Evolutionary conservation across 2,329 filamentous ascomycete genomes (phyloP).

Genomic region (Metarhizium robertsii): DNA sequence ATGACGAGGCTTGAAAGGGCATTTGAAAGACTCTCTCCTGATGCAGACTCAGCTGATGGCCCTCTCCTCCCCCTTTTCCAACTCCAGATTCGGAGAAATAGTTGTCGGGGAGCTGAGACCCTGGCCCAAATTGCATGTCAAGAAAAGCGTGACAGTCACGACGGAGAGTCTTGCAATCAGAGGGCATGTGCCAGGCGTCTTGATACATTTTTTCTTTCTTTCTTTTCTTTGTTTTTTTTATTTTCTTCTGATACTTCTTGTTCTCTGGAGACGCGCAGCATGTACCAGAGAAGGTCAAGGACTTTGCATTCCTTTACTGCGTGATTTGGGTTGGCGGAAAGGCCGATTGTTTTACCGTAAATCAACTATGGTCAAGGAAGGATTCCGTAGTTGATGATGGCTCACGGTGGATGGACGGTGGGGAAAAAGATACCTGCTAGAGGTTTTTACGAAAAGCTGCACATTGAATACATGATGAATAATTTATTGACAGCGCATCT

Average conservation of each 20-base stretch:
- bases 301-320: neutral
- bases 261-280: neutral
- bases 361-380: neutral
- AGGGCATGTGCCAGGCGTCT: neutral
- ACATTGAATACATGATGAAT: neutral
- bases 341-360: neutral
- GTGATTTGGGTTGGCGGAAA: neutral
- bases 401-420: neutral
- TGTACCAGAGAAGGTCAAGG: neutral
- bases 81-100: neutral
- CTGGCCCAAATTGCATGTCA: neutral
- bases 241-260: neutral
- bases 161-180: neutral
- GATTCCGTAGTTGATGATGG: neutral
- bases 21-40: neutral
- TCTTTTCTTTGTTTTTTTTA: neutral
- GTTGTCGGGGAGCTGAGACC: neutral
- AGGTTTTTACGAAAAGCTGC: neutral
- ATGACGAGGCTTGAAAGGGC: constrained; percentile 12
- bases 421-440: neutral
- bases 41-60: neutral
- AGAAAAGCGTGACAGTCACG: constrained; percentile 1
- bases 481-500: neutral
- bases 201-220: neutral
- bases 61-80: no score